Percentiles rank a stretch among this genome's conserved stretches.
These are phyloP conservation scores for Bryoglossum gracile DNA, from an alignment of 495 filamentous ascomycete genomes.

Conservation along the genomic window DNA sequence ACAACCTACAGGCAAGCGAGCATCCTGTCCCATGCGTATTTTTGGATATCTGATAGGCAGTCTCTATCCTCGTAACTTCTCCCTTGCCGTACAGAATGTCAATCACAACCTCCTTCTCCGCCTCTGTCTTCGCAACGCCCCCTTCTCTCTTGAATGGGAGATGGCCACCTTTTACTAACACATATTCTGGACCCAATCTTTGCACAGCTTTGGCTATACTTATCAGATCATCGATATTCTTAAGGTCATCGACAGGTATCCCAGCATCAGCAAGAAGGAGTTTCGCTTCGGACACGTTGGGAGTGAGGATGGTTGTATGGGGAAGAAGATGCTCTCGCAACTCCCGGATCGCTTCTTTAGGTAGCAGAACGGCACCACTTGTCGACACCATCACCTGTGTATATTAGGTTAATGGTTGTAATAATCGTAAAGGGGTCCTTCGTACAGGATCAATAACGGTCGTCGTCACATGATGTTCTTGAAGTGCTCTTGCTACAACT, in stretches of 20 bases:
- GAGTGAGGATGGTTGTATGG: conserved; percentile 72
- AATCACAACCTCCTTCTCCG: conserved; percentile 57
- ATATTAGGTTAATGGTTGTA: conserved; percentile 12
- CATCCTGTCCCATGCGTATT: conserved; percentile 97
- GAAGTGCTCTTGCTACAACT: conserved; percentile 62
- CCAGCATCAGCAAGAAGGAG: conserved; percentile 60
- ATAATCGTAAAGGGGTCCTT: conserved; percentile 4
- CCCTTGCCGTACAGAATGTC: conserved; percentile 65
- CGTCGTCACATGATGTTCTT: conserved; percentile 47
- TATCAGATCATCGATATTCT: conserved; percentile 53
- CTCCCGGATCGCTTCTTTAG: conserved; percentile 55
- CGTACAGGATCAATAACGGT: conserved; percentile 80
- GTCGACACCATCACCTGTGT: conserved; percentile 87
- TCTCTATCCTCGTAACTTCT: conserved; percentile 52
- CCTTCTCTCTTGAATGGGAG: conserved; percentile 63
- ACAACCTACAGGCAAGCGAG: conserved; percentile 75
- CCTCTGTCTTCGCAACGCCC: conserved; percentile 41
- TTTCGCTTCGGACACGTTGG: conserved; percentile 85
- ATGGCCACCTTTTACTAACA: conserved; percentile 91
- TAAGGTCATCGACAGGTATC: conserved; percentile 38
- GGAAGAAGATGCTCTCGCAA: conserved; percentile 66
- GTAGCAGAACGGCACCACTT: conserved; percentile 68
- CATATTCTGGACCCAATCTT: conserved; percentile 63
- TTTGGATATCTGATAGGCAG: conserved; percentile 56
- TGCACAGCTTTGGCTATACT: conserved; percentile 60